These are phyloP conservation scores for Cronartium quercuum DNA, from an alignment of 1,284 basidiomycete species.

Conservation along the genomic window DNA sequence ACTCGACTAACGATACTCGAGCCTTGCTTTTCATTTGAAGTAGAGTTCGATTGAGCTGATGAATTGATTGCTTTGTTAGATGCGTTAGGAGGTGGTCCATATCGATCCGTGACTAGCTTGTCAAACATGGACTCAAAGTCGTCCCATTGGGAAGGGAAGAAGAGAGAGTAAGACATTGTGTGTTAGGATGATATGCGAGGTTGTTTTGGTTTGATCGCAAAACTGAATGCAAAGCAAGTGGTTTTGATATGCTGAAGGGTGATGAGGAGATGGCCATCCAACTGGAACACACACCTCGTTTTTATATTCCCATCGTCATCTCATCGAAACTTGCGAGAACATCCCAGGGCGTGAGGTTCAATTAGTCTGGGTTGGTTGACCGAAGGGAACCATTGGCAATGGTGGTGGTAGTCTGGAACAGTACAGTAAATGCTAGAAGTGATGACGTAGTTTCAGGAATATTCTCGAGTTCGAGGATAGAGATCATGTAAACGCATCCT, in stretches of 20 bases:
- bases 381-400: no score
- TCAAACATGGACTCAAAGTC: slow-evolving; percentile 1
- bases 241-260: not conserved
- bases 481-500: no score
- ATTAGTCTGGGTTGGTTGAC: no score
- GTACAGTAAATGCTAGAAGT: no score
- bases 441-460: no score
- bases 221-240: not conserved
- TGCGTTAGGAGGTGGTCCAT: not conserved
- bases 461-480: no score
- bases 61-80: not conserved
- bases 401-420: no score
- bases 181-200: not conserved
- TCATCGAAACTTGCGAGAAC: no score
- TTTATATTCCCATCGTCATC: no score
- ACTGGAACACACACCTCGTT: no score
- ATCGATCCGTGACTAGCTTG: slow-evolving; percentile 4
- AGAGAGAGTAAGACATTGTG: not conserved
- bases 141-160: slow-evolving; percentile 6
- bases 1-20: not conserved
- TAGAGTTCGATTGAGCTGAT: not conserved
- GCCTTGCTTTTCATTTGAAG: not conserved
- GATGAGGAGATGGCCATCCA: no score
- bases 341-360: no score
- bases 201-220: not conserved